Percentiles rank a stretch among this genome's conserved stretches.
phyloP scores from a whole-genome alignment of 805 yeast genomes.

The Danielozyma ontarioensis region DNA sequence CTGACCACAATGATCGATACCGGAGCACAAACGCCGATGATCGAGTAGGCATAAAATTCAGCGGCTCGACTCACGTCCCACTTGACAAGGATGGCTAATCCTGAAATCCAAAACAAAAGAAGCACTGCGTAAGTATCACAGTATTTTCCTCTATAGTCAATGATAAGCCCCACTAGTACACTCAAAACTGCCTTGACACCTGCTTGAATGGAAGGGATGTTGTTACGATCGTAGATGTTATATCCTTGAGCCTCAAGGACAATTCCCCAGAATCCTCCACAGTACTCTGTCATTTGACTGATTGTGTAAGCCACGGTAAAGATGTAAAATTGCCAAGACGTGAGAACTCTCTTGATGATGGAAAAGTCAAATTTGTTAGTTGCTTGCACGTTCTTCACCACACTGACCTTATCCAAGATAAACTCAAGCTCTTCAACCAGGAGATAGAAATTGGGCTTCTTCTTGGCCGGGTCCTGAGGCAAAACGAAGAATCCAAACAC shows the following conservation, averaged over 20 bases:
- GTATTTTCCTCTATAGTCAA: constrained; percentile 2
- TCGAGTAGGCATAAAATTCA: constrained; percentile 1
- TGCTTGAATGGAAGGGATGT: constrained; percentile 2
- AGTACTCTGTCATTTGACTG: background rate
- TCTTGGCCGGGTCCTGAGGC: constrained; percentile 52
- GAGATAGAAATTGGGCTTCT: constrained; percentile 29
- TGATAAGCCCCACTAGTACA: constrained; percentile 1
- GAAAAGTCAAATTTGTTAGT: background rate
- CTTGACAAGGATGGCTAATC: constrained; percentile 1
- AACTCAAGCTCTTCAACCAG: constrained; percentile 34
- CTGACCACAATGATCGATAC: constrained; percentile 2
- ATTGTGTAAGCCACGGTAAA: background rate
- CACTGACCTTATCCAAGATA: constrained; percentile 21
- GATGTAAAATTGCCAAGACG: background rate
- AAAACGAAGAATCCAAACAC: constrained; percentile 52
- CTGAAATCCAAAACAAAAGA: constrained; percentile 1
- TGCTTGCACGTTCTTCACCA: background rate
- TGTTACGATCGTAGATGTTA: constrained; percentile 2
- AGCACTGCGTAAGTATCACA: constrained; percentile 1
- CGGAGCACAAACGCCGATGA: constrained; percentile 3
- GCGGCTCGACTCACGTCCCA: constrained; percentile 3
- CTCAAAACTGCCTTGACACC: constrained; percentile 3
- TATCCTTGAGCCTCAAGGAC: constrained; percentile 2
- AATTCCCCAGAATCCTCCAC: constrained; percentile 8
- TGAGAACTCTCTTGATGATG: constrained; percentile 1